Percentiles rank a stretch among this genome's conserved stretches.
phyloP scores from a whole-genome alignment of 208 protist species.

The Trichomonas gallinae region DNA sequence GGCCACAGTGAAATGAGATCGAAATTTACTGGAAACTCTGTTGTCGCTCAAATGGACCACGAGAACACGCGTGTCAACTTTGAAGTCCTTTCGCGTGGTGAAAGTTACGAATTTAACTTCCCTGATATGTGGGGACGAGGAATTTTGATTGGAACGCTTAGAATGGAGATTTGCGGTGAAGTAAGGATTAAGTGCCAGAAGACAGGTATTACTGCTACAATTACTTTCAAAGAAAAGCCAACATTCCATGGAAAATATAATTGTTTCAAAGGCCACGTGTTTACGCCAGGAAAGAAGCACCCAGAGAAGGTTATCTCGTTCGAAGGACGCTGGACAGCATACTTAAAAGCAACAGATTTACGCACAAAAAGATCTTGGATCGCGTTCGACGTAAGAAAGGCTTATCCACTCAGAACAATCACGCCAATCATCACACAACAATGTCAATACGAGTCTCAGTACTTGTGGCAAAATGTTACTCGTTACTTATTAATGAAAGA shows the following conservation, averaged over 20 bases:
- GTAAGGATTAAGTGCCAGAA: not conserved
- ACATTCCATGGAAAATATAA: not conserved
- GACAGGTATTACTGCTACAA: not conserved
- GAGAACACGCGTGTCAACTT: not conserved
- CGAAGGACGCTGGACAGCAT: not conserved
- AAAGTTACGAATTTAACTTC: slow-evolving; percentile 19
- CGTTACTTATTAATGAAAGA: not conserved
- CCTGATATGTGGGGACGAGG: not conserved
- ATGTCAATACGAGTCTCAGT: not conserved
- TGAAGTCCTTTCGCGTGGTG: not conserved
- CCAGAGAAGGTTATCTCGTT: not conserved
- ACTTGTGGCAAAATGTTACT: not conserved
- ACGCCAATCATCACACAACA: not conserved
- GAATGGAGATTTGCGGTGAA: not conserved
- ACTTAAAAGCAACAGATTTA: not conserved
- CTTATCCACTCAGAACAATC: not conserved
- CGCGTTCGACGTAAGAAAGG: not conserved
- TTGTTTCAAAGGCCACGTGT: not conserved
- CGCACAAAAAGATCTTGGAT: not conserved
- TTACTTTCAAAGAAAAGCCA: not conserved
- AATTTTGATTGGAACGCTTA: not conserved
- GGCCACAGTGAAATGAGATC: not conserved
- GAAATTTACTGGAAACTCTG: not conserved
- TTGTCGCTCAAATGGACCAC: not conserved
- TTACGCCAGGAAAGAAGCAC: no score